Conservation (phyloP, 2,329 filamentous ascomycete species). For the Cytospora piceicola region DNA sequence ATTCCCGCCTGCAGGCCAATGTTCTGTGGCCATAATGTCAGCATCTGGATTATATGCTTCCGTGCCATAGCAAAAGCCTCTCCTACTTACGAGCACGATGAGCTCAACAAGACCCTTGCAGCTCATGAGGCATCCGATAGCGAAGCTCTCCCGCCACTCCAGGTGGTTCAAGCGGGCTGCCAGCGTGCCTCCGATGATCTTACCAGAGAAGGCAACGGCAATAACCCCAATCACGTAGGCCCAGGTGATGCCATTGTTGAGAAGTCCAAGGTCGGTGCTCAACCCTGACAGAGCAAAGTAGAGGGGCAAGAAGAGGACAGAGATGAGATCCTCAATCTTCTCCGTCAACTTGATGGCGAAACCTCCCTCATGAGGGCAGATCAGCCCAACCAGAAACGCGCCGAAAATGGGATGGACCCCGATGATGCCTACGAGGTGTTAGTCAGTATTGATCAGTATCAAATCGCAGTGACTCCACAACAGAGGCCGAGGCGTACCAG, state of each 20-base stretch:
- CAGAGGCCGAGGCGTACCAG: slow-evolving; percentile 44
- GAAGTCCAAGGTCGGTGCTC: slow-evolving; percentile 82
- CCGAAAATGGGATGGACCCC: slow-evolving; percentile 95
- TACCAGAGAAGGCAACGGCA: slow-evolving; percentile 78
- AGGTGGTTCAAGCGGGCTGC: slow-evolving; percentile 77
- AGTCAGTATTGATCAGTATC: neutral
- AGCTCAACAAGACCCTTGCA: slow-evolving; percentile 95
- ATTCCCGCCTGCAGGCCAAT: slow-evolving; percentile 84
- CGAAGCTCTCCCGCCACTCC: slow-evolving; percentile 86
- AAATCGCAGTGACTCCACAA: slow-evolving; percentile 11
- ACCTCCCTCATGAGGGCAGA: slow-evolving; percentile 86
- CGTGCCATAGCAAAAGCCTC: neutral
- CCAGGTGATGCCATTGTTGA: slow-evolving; percentile 84
- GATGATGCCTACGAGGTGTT: slow-evolving; percentile 63
- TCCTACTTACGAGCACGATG: slow-evolving; percentile 77
- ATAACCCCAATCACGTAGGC: slow-evolving; percentile 86
- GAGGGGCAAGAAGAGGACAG: slow-evolving; percentile 80
- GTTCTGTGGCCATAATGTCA: slow-evolving; percentile 46
- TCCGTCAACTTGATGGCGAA: slow-evolving; percentile 91
- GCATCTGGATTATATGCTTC: slow-evolving; percentile 8
- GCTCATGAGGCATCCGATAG: slow-evolving; percentile 91
- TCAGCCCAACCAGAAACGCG: slow-evolving; percentile 84
- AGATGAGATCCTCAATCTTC: slow-evolving; percentile 91
- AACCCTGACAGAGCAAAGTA: slow-evolving; percentile 94
- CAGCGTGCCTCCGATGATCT: slow-evolving; percentile 80